phyloP scores from a whole-genome alignment of 768 basidiomycete genomes.

The Termitomyces sp. region DNA sequence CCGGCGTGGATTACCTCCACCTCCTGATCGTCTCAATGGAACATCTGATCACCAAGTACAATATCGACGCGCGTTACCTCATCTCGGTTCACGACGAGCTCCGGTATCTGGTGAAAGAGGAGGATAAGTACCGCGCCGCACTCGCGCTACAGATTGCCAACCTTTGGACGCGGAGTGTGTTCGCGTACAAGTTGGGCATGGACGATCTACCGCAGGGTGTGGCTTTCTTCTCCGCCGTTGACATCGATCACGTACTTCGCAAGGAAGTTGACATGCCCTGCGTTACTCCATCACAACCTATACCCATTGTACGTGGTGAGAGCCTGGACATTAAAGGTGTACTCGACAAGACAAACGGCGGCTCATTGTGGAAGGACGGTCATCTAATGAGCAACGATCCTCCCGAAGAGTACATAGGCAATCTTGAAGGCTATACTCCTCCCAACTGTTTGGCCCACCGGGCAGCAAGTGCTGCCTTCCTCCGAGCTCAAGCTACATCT shows the following conservation, averaged over 20 bases:
- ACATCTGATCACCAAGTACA: conserved; percentile 72
- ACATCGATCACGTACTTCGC: conserved; percentile 83
- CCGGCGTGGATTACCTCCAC: conserved; percentile 97
- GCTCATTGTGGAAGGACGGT: conserved; percentile 58
- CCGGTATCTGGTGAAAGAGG: conserved; percentile 85
- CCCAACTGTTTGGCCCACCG: conserved; percentile 66
- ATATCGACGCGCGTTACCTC: conserved; percentile 87
- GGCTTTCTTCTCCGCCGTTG: conserved; percentile 96
- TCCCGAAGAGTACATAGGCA: conserved; percentile 20
- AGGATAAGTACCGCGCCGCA: conserved; percentile 85
- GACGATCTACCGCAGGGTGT: conserved; percentile 93
- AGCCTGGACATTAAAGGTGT: conserved; percentile 65
- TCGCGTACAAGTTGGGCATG: conserved; percentile 92
- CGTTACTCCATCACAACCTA: conserved; percentile 87
- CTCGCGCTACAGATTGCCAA: conserved; percentile 94
- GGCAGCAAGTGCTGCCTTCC: conserved; percentile 55
- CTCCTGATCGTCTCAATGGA: conserved; percentile 95
- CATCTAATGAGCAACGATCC: conserved; percentile 40
- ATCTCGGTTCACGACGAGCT: conserved; percentile 98
- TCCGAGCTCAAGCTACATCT: conserved; percentile 71
- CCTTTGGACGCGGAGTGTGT: conserved; percentile 88
- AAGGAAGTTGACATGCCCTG: conserved; percentile 98
- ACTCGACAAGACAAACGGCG: conserved; percentile 64
- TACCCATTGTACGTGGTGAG: conserved; percentile 82
- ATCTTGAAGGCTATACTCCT: conserved; percentile 41